Evolutionary conservation across 495 filamentous ascomycete genomes (phyloP).

Genomic region (Xylaria venustula): DNA sequence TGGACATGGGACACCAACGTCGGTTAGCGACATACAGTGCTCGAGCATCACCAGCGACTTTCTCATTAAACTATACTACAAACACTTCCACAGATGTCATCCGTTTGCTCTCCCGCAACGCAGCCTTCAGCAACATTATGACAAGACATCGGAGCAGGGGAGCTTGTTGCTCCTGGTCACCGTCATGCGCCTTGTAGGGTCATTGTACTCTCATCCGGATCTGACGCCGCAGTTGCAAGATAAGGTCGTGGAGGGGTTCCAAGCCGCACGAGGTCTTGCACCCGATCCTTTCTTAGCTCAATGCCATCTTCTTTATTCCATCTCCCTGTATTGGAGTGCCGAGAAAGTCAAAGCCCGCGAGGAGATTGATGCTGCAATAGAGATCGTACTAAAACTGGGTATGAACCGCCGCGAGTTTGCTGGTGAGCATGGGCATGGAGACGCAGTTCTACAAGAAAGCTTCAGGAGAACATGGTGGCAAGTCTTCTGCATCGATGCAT

Average conservation of each 20-base stretch:
- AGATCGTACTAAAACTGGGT: conserved; percentile 58
- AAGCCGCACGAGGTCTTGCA: conserved; percentile 35
- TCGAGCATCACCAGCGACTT: conserved; percentile 26
- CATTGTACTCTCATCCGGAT: conserved; percentile 30
- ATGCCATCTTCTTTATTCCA: conserved; percentile 60
- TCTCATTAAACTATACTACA: conserved; percentile 50
- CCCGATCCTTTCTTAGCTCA: conserved; percentile 59
- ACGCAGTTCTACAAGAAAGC: conserved; percentile 61
- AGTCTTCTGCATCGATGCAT: conserved; percentile 61
- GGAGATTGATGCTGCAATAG: conserved; percentile 56
- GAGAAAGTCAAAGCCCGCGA: conserved; percentile 52
- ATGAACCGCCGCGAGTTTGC: conserved; percentile 56
- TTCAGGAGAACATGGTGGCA: conserved; percentile 74
- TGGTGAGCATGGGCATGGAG: conserved; percentile 38
- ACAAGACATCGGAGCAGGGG: conserved; percentile 7
- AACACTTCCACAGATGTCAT: conserved; percentile 57
- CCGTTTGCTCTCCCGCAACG: conserved; percentile 51
- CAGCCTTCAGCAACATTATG: conserved; percentile 23
- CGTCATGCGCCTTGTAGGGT: conserved; percentile 58
- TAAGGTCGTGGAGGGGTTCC: conserved; percentile 34
- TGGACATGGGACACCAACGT: background rate
- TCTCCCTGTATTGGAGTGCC: conserved; percentile 61
- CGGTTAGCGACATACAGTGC: background rate
- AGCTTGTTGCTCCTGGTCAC: conserved; percentile 35
- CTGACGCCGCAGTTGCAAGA: conserved; percentile 25